Evolutionary conservation across 2,329 filamentous ascomycete genomes (phyloP), one percentile per base, ranked within the genome.

Genomic region (Pseudocercospora fuligena): DNA sequence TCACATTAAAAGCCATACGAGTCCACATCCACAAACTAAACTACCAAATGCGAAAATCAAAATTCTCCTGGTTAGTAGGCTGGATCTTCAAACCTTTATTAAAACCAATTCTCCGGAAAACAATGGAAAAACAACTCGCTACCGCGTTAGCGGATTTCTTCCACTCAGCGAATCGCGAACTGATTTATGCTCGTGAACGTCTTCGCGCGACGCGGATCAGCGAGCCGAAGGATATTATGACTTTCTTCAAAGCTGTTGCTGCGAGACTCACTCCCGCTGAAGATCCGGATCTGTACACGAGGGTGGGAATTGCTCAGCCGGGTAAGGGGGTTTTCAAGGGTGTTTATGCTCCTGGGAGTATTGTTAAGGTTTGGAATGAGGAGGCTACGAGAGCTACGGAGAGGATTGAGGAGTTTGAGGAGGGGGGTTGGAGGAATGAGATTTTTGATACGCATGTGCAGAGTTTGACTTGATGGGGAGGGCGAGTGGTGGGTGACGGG

Each of bases 321-420:
- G 82, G 84, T 16, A 82, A 83, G 70, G 87, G 87, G 31, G 84
- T 94, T 0, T 98, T 98, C 82, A 88, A 89, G 72, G 92, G 91
- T 3, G 87, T 93, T 1, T 97, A 97, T 80, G 90, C 94, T 0
- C 94, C 94, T 0, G 94, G 93, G 0, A 97, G 93, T 78, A 82
- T 97, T 27, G 91, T 95, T 60, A 93, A 92, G 80, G 79, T 97
- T n/a, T 97, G 93, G 92, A 88, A 94, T 71, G 90, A 93, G 70
- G 91, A 97, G 80, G 93, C 88, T 0, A 80, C 83, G 23, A 83
- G 85, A 68, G 93, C 92, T 0, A 85, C 84, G 21, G 91, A 96
- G 78, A 85, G 88, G 47, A 87, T 97, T 43, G 88, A 94, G 70
- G 91, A 94, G 70, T 89, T 89, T 75, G 87, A 89, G 63, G 82